A percentile compares a stretch with the other conserved stretches of the same genome.
phyloP scores from a whole-genome alignment of 768 basidiomycete species.

The Rhodotorula babjevae region DNA sequence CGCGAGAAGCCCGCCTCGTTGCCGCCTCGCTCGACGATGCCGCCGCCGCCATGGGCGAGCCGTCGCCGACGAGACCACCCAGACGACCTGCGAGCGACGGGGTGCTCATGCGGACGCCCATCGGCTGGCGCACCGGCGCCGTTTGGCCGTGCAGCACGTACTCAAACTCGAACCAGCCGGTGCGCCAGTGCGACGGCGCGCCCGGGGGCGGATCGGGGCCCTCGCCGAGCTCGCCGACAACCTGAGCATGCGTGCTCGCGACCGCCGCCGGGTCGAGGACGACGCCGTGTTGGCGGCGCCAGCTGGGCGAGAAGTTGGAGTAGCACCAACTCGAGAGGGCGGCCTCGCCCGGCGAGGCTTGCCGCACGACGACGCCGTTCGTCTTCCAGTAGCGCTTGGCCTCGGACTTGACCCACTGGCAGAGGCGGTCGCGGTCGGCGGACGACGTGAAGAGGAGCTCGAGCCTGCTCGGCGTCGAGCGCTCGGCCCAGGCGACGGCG shows the following conservation, averaged over 20 bases:
- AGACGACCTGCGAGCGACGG: not conserved
- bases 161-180: slow-evolving; percentile 3
- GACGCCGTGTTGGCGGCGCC: not conserved
- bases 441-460: not conserved
- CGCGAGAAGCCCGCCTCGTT: not conserved
- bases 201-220: not conserved
- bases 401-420: not conserved
- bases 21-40: too few species aligned
- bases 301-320: not conserved
- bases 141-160: not conserved
- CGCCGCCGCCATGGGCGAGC: too few species aligned
- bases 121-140: not conserved
- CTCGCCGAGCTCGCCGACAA: not conserved
- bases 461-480: too few species aligned
- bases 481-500: not conserved
- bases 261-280: not conserved
- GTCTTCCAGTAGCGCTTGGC: not conserved
- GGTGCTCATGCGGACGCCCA: too few species aligned
- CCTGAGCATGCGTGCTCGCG: not conserved
- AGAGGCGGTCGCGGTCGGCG: not conserved
- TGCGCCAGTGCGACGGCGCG: not conserved
- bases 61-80: not conserved
- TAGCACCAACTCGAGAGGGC: not conserved
- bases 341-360: not conserved
- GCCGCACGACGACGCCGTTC: not conserved